Evolutionary conservation across 1,284 basidiomycete species (phyloP), one percentile per base, ranked within the genome.

Genomic region (Cystobasidiaceae sp.): DNA sequence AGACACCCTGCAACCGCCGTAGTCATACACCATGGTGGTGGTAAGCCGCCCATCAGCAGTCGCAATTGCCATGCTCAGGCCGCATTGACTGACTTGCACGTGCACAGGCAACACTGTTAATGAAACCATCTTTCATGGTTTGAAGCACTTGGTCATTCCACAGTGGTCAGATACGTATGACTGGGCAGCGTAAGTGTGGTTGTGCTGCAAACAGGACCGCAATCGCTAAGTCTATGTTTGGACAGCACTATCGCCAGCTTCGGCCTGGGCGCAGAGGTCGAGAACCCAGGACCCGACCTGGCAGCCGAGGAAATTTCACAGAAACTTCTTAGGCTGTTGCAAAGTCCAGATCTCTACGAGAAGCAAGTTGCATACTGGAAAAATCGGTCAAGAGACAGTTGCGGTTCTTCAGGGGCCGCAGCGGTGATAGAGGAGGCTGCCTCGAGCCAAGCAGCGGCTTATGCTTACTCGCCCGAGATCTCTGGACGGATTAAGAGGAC

Each of bases 121-220:
- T 41, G 60, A 62, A 43, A 50, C 54, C 19, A 62, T 62, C 6
- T 62, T 52, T n/a, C 60, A 62, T 30, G 60, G 60, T 28, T 39
- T 62, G 5, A 21, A 27, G 17, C 49, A 62, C 45, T 49, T 62
- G 13, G 60, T 50, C 7, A 54, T 62, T 27, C 60, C 60, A 11
- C 60, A 62, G 54, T 62, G 60, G 60, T 52, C 60, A 6, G 60
- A 62, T 41, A 62, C 60, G 28, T 62, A 62, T 21, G 60, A 62
- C 28, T 62, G 60, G 60, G 60, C 49, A 43, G 60, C 60, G 60
- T 62, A 19, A 51, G 60, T 62, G 21, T 11, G 17, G n/a, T 15
- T n/a, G n/a, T n/a, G n/a, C n/a, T n/a, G n/a, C n/a, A n/a, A n/a
- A n/a, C n/a, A n/a, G n/a, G n/a, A n/a, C n/a, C n/a, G n/a, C n/a